Evolutionary conservation across 331 rosid species (phyloP).

Genomic region (Malus hybrid): DNA sequence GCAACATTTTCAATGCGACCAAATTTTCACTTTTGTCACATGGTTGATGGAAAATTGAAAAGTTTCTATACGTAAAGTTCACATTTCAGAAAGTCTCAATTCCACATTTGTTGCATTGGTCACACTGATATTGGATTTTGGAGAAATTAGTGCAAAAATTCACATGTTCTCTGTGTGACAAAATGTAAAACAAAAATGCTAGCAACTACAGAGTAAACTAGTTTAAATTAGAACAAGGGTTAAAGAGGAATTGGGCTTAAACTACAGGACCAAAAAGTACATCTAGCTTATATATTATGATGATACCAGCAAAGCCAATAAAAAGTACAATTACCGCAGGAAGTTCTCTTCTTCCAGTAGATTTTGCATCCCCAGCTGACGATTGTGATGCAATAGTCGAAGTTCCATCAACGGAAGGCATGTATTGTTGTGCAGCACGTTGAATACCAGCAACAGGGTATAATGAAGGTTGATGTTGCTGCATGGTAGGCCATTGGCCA

Average conservation of each 20-base stretch:
- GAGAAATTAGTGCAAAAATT: background rate
- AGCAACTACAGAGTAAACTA: background rate
- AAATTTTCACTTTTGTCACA: background rate
- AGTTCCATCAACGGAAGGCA: constrained; percentile 38
- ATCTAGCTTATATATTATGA: background rate
- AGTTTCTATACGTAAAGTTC: background rate
- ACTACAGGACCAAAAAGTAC: background rate
- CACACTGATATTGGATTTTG: background rate
- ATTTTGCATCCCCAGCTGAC: constrained; percentile 39
- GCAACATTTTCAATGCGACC: background rate
- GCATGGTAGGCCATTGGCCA: constrained; percentile 56
- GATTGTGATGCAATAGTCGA: constrained; percentile 42
- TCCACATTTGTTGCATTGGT: background rate
- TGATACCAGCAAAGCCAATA: background rate
- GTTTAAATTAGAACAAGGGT: background rate
- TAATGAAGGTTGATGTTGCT: constrained; percentile 49
- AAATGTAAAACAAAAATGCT: background rate
- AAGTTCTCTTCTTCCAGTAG: constrained; percentile 62
- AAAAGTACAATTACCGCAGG: constrained; percentile 53
- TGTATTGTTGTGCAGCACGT: constrained; percentile 41
- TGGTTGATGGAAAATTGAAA: background rate
- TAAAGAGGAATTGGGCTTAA: background rate
- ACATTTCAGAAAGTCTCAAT: background rate
- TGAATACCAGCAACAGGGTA: constrained; percentile 44
- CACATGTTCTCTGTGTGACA: background rate